A percentile compares a stretch with the other conserved stretches of the same genome.
Evolutionary conservation across 257 asterid species (phyloP).

Genomic region (Ligustrum vulgare): DNA sequence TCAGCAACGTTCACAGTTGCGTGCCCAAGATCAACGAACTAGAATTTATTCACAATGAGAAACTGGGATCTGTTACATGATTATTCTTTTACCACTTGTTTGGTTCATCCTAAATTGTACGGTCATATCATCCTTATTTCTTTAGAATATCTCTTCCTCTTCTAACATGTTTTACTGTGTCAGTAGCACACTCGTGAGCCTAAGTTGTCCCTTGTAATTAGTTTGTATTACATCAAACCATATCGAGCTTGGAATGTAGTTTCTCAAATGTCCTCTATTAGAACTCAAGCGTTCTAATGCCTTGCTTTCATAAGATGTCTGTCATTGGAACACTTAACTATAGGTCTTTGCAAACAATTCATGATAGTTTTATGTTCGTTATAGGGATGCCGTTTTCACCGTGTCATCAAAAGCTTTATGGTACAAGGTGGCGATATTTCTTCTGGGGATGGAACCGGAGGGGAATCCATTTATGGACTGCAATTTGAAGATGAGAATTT

Average conservation of each 20-base stretch:
- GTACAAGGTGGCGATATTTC: slow-evolving; percentile 94
- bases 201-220: neutral
- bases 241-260: neutral
- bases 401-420: slow-evolving; percentile 89
- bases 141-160: neutral
- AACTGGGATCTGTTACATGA: neutral
- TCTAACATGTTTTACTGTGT: neutral
- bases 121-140: neutral
- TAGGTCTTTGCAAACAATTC: slow-evolving; percentile 21
- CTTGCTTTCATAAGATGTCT: slow-evolving; percentile 11
- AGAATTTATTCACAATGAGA: neutral
- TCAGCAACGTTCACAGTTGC: neutral
- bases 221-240: neutral
- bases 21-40: neutral
- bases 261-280: neutral
- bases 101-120: neutral
- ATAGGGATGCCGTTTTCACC: slow-evolving; percentile 79
- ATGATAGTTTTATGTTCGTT: slow-evolving; percentile 25
- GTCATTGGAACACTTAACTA: slow-evolving; percentile 19
- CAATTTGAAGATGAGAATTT: slow-evolving; percentile 91
- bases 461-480: slow-evolving; percentile 85
- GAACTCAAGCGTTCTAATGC: neutral
- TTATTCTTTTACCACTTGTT: neutral
- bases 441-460: slow-evolving; percentile 92
- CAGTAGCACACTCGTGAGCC: neutral